These are phyloP conservation scores for Naematelia encephala DNA, from an alignment of 768 basidiomycete species.

Conservation along the genomic window DNA sequence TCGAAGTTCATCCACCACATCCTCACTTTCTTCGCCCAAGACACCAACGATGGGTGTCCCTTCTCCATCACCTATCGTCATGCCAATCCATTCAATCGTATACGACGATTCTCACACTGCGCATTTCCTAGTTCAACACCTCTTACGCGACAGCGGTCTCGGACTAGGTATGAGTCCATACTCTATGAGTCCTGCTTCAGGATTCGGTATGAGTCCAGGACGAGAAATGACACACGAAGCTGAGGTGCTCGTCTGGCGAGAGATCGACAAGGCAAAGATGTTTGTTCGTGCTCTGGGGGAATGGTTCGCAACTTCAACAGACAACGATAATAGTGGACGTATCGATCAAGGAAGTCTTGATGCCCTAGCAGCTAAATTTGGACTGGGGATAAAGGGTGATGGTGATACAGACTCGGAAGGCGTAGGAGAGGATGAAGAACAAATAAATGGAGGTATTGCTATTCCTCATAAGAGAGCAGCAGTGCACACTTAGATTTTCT, in stretches of 20 bases:
- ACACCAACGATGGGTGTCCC: conserved; percentile 16
- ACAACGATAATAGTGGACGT: neutral
- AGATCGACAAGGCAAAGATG: conserved; percentile 29
- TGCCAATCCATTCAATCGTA: conserved; percentile 31
- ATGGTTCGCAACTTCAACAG: no score
- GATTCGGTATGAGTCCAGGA: neutral
- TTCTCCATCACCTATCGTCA: conserved; percentile 19
- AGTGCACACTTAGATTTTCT: neutral
- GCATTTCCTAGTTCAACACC: conserved; percentile 36
- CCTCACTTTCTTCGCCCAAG: conserved; percentile 11
- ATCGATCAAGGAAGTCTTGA: conserved; percentile 19
- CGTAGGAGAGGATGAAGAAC: conserved; percentile 1
- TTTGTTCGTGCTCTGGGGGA: conserved; percentile 27
- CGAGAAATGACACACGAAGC: conserved; percentile 16
- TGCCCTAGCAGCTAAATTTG: conserved; percentile 20
- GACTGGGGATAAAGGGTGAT: conserved; percentile 10
- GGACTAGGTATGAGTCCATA: conserved; percentile 4
- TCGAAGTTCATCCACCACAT: conserved; percentile 1
- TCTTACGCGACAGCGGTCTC: conserved; percentile 7
- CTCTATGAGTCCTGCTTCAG: neutral
- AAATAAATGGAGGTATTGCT: conserved; percentile 2
- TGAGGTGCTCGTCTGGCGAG: conserved; percentile 33
- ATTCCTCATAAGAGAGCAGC: neutral
- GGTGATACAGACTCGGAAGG: neutral
- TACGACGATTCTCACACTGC: conserved; percentile 26